Evolutionary conservation across 208 protist genomes (phyloP).

Genomic region (Phytomonas francai): DNA sequence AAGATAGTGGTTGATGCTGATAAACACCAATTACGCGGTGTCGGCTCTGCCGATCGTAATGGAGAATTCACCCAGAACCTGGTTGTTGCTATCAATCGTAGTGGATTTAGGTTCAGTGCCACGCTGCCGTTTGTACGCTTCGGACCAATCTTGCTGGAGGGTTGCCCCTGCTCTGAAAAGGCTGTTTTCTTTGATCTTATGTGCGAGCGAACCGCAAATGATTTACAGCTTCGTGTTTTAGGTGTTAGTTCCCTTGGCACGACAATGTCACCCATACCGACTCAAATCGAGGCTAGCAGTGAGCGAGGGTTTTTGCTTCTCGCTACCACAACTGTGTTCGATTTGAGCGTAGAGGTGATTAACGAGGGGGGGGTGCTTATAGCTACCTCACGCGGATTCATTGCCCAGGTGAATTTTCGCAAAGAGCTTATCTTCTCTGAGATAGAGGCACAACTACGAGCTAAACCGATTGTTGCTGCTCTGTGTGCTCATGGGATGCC

Average conservation of each 20-base stretch:
- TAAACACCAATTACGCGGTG: not conserved
- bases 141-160: not conserved
- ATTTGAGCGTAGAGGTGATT: not conserved
- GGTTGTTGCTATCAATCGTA: not conserved
- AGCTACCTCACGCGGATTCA: not conserved
- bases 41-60: not conserved
- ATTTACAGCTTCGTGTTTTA: not conserved
- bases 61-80: not conserved
- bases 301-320: not conserved
- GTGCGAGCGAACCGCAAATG: not conserved
- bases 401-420: slow-evolving; percentile 25
- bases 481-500: slow-evolving; percentile 42
- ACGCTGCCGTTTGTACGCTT: not conserved
- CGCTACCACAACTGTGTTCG: not conserved
- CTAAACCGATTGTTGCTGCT: slow-evolving; percentile 35
- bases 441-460: slow-evolving; percentile 24
- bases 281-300: not conserved
- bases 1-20: not conserved
- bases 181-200: not conserved
- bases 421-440: slow-evolving; percentile 10
- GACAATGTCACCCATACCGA: not conserved
- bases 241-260: not conserved
- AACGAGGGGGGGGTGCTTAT: not conserved
- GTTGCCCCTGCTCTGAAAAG: not conserved
- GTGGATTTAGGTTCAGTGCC: not conserved